phyloP scores from a whole-genome alignment of 257 asterid species.

The Galeopsis tetrahit region DNA sequence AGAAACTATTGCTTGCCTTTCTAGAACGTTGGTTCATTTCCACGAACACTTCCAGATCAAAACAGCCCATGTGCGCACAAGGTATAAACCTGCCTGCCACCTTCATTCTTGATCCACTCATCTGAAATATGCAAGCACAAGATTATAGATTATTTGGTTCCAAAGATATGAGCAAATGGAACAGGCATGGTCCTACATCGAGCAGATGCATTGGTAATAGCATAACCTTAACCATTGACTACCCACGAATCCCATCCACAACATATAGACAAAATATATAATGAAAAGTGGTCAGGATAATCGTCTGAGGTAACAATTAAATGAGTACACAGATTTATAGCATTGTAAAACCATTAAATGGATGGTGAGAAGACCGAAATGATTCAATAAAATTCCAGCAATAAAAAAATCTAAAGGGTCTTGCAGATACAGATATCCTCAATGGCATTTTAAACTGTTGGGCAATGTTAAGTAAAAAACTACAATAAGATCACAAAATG shows the following conservation, averaged over 20 bases:
- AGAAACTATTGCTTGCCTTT: slow-evolving; percentile 60
- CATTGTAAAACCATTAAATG: background rate
- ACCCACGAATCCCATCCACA: background rate
- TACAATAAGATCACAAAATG: slow-evolving; percentile 8
- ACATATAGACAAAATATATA: background rate
- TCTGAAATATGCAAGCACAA: slow-evolving; percentile 52
- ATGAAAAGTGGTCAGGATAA: background rate
- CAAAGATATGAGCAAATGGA: background rate
- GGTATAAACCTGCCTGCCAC: slow-evolving; percentile 93
- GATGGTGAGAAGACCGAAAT: background rate
- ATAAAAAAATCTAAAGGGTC: background rate
- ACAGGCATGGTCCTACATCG: background rate
- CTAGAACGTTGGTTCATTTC: slow-evolving; percentile 95
- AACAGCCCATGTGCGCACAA: slow-evolving; percentile 97
- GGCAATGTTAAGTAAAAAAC: background rate
- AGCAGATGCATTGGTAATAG: slow-evolving; percentile 4
- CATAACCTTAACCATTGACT: background rate
- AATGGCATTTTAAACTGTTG: background rate
- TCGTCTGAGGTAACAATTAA: background rate
- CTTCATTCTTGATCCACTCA: slow-evolving; percentile 97
- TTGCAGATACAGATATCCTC: background rate
- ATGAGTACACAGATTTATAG: background rate
- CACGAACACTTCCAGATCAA: slow-evolving; percentile 90
- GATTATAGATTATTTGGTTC: slow-evolving; percentile 24
- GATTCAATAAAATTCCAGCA: background rate